Evolutionary conservation across 2,329 filamentous ascomycete species (phyloP), one percentile per base, ranked within the genome.

Genomic region (Curvularia sp.): DNA sequence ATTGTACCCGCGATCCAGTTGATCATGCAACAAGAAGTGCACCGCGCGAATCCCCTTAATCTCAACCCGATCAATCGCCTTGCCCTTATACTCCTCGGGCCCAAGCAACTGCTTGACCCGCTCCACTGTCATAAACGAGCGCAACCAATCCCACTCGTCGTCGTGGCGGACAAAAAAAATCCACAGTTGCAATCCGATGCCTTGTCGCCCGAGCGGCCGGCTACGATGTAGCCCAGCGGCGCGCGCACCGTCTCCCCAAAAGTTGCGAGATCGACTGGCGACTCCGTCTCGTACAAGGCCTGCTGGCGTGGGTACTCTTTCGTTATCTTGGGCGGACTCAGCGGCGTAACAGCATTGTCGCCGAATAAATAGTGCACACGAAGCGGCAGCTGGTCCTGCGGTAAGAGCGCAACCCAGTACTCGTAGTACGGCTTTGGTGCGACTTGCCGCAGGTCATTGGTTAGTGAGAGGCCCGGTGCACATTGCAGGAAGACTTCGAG

Each of bases 21-120:
- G 80, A 62, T 83, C 79, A 50, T 80, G 72, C 22, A 83, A 62
- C 28, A 81, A 64, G 57, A 79, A 79, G 55, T 79, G 78, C 30
- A 79, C 76, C 46, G 50, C 50, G 0, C 47, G 20, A 10, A 57
- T 50, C 9, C 60, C 60, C 2, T 22, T 20, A 28, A 60, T 50
- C 39, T 62, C 60, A 44, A 60, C 57, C 9, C 60, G 28, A 15
- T 67, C 64, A 33, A 62, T 57, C 5, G 20, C 10, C 12, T 59
- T 57, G 0, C 66, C 67, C 10, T 64, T 63, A 7, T 67, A 71
- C 42, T 73, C 74, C 15, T 74, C 66, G 1, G 73, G 67, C 0
- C 65, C 75, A 1, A 76, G 57, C 2, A 77, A 49, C 4, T 60
- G 12, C 42, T 70, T 70, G 22, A 77, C 63, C 22, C 65, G 71